phyloP scores from a whole-genome alignment of 257 asterid genomes.

The Solanum pinnatisectum region DNA sequence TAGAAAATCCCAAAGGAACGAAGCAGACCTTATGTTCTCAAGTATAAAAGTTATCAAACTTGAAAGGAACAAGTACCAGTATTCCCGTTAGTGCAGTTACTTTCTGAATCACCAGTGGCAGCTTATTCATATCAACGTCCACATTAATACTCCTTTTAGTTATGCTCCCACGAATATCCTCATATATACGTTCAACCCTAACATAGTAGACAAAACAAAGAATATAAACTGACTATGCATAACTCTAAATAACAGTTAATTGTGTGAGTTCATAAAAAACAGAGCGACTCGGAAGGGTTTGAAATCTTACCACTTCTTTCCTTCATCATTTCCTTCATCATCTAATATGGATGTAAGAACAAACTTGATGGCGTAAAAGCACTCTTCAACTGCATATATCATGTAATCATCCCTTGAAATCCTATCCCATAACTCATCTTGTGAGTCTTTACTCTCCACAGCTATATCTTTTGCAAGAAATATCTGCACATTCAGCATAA shows the following conservation, averaged over 20 bases:
- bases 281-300: background rate
- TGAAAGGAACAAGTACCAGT: slow-evolving; percentile 37
- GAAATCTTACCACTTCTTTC: slow-evolving; percentile 65
- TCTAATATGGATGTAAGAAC: slow-evolving; percentile 68
- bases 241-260: background rate
- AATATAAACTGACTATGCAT: background rate
- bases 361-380: slow-evolving; percentile 36
- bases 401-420: slow-evolving; percentile 90
- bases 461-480: slow-evolving; percentile 94
- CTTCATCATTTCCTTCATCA: slow-evolving; percentile 77
- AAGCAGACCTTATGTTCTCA: background rate
- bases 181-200: slow-evolving; percentile 87
- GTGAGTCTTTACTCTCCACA: slow-evolving; percentile 66
- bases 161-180: slow-evolving; percentile 49
- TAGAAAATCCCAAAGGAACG: background rate
- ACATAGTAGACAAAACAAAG: background rate
- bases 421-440: slow-evolving; percentile 89
- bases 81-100: slow-evolving; percentile 86
- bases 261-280: background rate
- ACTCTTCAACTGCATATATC: slow-evolving; percentile 94
- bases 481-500: slow-evolving; percentile 28
- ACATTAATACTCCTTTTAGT: slow-evolving; percentile 32
- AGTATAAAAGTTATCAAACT: background rate
- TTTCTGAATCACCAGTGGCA: slow-evolving; percentile 78
- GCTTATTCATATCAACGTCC: slow-evolving; percentile 58